phyloP scores from a whole-genome alignment of 345 rosid species.

The Excoecaria cochinchinensis region DNA sequence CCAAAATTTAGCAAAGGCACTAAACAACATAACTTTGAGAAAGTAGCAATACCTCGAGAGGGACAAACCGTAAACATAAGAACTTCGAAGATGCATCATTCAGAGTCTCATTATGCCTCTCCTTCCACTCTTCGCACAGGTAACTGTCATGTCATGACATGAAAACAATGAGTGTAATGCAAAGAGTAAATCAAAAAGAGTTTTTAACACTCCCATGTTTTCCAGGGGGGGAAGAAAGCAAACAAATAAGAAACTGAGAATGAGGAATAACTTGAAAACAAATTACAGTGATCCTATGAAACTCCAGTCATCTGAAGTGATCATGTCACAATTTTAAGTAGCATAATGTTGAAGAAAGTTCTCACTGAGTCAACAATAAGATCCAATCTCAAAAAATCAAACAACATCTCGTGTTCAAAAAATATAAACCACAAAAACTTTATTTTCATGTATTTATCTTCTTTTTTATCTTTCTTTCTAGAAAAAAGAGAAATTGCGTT shows the following conservation, averaged over 20 bases:
- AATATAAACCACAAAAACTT: neutral
- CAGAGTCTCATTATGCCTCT: conserved; percentile 57
- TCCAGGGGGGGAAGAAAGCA: neutral
- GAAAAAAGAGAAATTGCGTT: neutral
- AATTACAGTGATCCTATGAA: too few species aligned
- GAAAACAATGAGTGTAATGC: neutral
- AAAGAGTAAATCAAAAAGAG: neutral
- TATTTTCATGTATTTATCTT: neutral
- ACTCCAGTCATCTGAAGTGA: neutral
- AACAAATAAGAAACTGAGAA: neutral
- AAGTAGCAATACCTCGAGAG: conserved; percentile 72
- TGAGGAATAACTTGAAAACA: too few species aligned
- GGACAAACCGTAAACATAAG: conserved; percentile 74
- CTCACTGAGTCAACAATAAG: neutral
- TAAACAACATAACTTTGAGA: neutral
- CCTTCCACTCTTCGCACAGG: conserved; percentile 91
- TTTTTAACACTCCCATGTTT: neutral
- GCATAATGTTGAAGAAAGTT: neutral
- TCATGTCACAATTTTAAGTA: neutral
- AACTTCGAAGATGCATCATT: conserved; percentile 69
- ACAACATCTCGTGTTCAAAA: neutral
- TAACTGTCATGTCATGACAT: conserved; percentile 52
- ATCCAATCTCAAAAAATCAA: neutral
- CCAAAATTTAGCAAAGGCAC: neutral
- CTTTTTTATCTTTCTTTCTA: neutral